Evolutionary conservation across 345 rosid genomes (phyloP).

Genomic region (Rhodomyrtus tomentosa): DNA sequence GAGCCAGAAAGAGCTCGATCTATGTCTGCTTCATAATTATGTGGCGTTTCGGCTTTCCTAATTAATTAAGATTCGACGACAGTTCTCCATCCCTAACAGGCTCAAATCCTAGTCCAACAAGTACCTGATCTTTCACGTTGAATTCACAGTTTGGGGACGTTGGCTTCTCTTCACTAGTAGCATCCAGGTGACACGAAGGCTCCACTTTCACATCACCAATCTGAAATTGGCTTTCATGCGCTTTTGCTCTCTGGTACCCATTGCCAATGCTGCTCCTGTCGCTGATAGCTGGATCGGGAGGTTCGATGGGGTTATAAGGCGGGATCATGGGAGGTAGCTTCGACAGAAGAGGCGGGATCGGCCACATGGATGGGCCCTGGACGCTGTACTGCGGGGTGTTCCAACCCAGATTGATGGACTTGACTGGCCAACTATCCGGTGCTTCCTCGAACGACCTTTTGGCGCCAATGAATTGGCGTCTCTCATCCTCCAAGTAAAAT

Average conservation of each 20-base stretch:
- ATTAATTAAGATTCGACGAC: conserved; percentile 10
- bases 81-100: conserved; percentile 4
- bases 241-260: neutral
- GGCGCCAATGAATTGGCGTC: conserved; percentile 12
- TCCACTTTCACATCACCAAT: conserved; percentile 4
- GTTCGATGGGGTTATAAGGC: conserved; percentile 13
- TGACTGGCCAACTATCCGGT: conserved; percentile 15
- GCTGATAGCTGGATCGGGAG: conserved; percentile 7
- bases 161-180: conserved; percentile 3
- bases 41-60: conserved; percentile 4
- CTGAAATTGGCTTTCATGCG: neutral
- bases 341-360: conserved; percentile 36
- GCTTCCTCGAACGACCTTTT: conserved; percentile 30
- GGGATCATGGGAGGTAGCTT: conserved; percentile 35
- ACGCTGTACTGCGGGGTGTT: conserved; percentile 35
- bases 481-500: conserved; percentile 11
- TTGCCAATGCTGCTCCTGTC: neutral
- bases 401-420: conserved; percentile 49
- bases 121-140: neutral
- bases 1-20: neutral
- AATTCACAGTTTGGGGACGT: conserved; percentile 3
- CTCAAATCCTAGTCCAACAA: conserved; percentile 8
- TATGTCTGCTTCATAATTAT: neutral
- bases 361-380: conserved; percentile 22
- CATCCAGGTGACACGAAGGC: conserved; percentile 9